Evolutionary conservation across 495 filamentous ascomycete genomes (phyloP).

Genomic region (Viridothelium virens): DNA sequence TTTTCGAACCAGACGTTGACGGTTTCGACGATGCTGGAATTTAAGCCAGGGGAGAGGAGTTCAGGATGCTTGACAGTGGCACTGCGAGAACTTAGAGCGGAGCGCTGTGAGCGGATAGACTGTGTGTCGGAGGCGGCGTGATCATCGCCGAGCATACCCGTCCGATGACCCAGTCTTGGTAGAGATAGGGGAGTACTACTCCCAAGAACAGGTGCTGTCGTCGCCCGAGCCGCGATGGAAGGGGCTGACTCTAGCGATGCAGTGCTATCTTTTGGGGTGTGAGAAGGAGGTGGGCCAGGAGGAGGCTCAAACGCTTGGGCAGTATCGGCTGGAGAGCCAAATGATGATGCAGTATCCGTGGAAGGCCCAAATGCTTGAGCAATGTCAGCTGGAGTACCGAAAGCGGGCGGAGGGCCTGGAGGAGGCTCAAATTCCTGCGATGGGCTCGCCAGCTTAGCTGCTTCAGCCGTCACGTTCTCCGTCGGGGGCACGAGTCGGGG

Average conservation of each 20-base stretch:
- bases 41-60: constrained; percentile 70
- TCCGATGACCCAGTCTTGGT: constrained; percentile 27
- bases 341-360: neutral
- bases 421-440: constrained; percentile 6
- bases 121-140: constrained; percentile 73
- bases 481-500: neutral
- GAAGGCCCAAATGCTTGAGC: neutral
- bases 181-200: constrained; percentile 26
- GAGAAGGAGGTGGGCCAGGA: constrained; percentile 5
- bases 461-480: neutral
- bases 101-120: constrained; percentile 82
- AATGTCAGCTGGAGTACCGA: constrained; percentile 1
- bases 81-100: constrained; percentile 54
- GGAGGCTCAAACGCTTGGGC: constrained; percentile 7
- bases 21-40: constrained; percentile 86
- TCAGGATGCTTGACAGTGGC: constrained; percentile 67
- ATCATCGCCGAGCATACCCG: constrained; percentile 39
- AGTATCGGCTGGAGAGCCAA: constrained; percentile 3
- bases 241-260: neutral
- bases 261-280: constrained; percentile 6
- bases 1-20: constrained; percentile 76
- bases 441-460: constrained; percentile 2
- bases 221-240: neutral
- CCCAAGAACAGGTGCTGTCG: neutral
- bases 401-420: neutral